Conservation (phyloP, 495 filamentous ascomycete genomes). For the Annulohypoxylon stygium region DNA sequence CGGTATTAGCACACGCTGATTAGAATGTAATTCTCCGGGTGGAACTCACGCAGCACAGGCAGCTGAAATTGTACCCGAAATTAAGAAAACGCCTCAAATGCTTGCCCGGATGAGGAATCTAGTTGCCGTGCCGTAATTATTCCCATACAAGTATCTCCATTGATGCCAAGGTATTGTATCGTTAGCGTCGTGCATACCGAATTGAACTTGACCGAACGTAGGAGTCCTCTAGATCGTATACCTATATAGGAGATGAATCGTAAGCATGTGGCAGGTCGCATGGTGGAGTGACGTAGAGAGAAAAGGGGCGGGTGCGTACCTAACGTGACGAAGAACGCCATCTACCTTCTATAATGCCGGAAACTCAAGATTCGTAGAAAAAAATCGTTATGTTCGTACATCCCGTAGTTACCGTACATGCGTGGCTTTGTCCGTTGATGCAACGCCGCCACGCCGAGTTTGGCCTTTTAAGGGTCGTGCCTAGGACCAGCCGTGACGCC, state of each 20-base stretch:
- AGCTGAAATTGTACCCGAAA: slow-evolving; percentile 23
- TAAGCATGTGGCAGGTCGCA: not conserved
- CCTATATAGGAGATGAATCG: not conserved
- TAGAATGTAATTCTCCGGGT: not conserved
- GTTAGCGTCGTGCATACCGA: slow-evolving; percentile 34
- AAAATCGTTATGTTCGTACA: slow-evolving; percentile 43
- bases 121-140: slow-evolving; percentile 30
- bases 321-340: slow-evolving; percentile 37
- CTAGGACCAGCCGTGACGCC: slow-evolving; percentile 30
- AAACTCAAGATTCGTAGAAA: slow-evolving; percentile 30
- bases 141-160: slow-evolving; percentile 25
- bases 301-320: slow-evolving; percentile 14
- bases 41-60: slow-evolving; percentile 30
- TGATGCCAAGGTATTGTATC: slow-evolving; percentile 23
- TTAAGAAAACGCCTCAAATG: slow-evolving; percentile 38
- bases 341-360: slow-evolving; percentile 36
- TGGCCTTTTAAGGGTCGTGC: slow-evolving; percentile 33
- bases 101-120: slow-evolving; percentile 33
- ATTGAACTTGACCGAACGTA: slow-evolving; percentile 40
- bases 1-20: slow-evolving; percentile 7
- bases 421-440: slow-evolving; percentile 13
- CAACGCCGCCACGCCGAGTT: slow-evolving; percentile 11
- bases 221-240: slow-evolving; percentile 36
- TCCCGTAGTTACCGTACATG: slow-evolving; percentile 38
- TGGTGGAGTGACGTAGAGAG: not conserved